Conservation (phyloP, 1,284 basidiomycete genomes). For the Rhodotorula sp. region DNA sequence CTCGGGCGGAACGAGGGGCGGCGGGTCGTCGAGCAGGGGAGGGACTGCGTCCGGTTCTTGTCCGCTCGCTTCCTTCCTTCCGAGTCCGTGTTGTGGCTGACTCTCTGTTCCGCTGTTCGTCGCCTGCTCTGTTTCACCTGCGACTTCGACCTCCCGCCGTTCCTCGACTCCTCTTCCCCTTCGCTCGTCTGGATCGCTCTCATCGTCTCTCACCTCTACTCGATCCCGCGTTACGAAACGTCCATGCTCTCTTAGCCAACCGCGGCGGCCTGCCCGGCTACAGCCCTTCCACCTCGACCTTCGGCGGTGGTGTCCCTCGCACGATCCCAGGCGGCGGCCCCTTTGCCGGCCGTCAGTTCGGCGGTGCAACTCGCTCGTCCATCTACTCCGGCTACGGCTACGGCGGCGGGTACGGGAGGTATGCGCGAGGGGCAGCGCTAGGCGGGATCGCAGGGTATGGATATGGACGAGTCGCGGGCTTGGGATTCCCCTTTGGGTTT, state of each 20-base stretch:
- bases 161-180: too few relatives aligned
- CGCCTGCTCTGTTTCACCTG: too few relatives aligned
- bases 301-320: constrained; percentile 6
- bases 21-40: constrained; percentile 1
- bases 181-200: not conserved
- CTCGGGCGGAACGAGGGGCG: not conserved
- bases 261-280: not conserved
- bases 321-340: not conserved
- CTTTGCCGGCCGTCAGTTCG: constrained; percentile 13
- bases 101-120: too few relatives aligned
- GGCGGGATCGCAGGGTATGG: constrained; percentile 2
- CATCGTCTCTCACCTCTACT: not conserved
- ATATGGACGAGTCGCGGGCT: constrained; percentile 2
- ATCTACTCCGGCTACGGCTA: constrained; percentile 14
- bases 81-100: too few relatives aligned
- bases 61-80: too few relatives aligned
- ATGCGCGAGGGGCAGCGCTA: not conserved
- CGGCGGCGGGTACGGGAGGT: constrained; percentile 10
- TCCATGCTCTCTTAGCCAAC: not conserved
- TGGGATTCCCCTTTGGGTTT: constrained; percentile 21
- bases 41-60: not conserved
- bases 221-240: not conserved
- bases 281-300: not conserved
- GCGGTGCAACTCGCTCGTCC: constrained; percentile 4
- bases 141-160: too few relatives aligned